Conservation (phyloP, 2,329 filamentous ascomycete genomes). For the Trichoderma gracile region DNA sequence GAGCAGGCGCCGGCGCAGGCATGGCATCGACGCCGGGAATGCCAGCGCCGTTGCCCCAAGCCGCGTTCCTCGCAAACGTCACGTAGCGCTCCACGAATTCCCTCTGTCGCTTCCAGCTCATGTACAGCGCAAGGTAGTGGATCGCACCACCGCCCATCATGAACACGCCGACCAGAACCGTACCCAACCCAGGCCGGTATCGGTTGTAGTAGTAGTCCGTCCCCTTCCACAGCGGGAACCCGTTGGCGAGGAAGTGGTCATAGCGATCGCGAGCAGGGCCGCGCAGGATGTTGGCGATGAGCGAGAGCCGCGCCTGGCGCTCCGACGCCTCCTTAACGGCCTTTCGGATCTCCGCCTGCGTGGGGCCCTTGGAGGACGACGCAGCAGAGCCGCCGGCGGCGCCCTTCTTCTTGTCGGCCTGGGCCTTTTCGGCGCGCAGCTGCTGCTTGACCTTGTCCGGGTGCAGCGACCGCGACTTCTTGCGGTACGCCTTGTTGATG, state of each 20-base stretch:
- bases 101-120: conserved; percentile 85
- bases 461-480: conserved; percentile 79
- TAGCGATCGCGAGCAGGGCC: conserved; percentile 82
- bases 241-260: conserved; percentile 89
- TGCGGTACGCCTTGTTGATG: conserved; percentile 91
- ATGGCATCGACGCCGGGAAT: conserved; percentile 65
- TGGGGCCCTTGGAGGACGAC: conserved; percentile 61
- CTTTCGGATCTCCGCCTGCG: conserved; percentile 71
- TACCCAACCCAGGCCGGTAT: conserved; percentile 86
- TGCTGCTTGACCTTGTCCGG: conserved; percentile 93
- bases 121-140: conserved; percentile 82
- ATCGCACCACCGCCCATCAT: conserved; percentile 78
- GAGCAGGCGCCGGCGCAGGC: conserved; percentile 45
- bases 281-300: conserved; percentile 83
- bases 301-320: conserved; percentile 78
- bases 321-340: conserved; percentile 80
- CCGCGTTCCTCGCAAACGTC: conserved; percentile 79
- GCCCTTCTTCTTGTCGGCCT: conserved; percentile 55
- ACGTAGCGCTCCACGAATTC: conserved; percentile 94
- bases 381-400: conserved; percentile 36
- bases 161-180: conserved; percentile 79
- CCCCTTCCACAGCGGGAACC: conserved; percentile 94
- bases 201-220: conserved; percentile 98
- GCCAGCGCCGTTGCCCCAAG: conserved; percentile 81
- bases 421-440: conserved; percentile 69